Evolutionary conservation across 2,329 filamentous ascomycete species (phyloP), one percentile per base, ranked within the genome.

Genomic region (Escovopsis sp.): DNA sequence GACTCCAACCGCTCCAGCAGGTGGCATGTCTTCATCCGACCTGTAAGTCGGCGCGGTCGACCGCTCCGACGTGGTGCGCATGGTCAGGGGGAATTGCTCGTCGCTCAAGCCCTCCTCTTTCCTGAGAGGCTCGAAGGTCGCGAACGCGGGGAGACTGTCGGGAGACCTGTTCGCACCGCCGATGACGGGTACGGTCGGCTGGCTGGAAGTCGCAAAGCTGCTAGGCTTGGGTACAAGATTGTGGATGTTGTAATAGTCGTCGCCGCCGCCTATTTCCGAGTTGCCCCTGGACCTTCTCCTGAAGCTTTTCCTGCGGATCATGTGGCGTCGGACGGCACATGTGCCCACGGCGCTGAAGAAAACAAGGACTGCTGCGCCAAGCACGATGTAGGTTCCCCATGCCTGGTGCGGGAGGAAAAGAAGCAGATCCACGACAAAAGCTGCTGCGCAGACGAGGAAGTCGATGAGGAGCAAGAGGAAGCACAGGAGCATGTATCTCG

Each of bases 221-320:
- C 62, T 53, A 33, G 68, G 57, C 47, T 77, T 71, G 40, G 67
- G 63, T n/a, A 33, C 39, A 47, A 75, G 70, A 33, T 67, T 71
- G 60, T 82, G 76, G 45, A 80, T 73, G 54, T 80, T 82, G 62
- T 93, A 95, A 62, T 93, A 95, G 59, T 82, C 95, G 56, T 88
- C 91, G 54, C 91, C 91, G 54, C 91, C 89, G 58, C 85, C 96
- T 88, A 96, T 96, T 59, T 96, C 88, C 7, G 88, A 85, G 58
- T 96, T 94, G 60, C 93, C 84, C 3, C 80, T 86, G 57, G 96
- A 93, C 38, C 86, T 77, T 67, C 81, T 85, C 70, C 91, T 88
- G 48, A 88, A 76, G n/a, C 88, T 85, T 66, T 95, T 95, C 53
- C 89, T 77, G 60, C 85, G 85, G 47, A 95, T 85, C 44, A 96